Conservation (phyloP, 1,284 basidiomycete genomes). For the Puccinia coronata region DNA sequence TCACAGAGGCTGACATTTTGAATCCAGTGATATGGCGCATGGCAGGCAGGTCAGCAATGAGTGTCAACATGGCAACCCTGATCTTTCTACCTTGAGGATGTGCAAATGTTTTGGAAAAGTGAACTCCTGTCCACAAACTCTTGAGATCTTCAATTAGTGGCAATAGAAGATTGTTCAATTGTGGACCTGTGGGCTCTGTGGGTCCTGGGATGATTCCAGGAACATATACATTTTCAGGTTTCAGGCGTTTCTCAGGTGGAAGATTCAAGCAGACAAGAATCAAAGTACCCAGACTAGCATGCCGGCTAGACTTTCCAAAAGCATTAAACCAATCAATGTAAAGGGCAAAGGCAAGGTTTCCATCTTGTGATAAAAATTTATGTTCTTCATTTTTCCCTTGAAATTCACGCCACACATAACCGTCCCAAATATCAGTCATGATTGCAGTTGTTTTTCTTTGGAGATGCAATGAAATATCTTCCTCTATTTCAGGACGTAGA, state of each 20-base stretch:
- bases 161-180: conserved; percentile 57
- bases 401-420: background rate
- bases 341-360: conserved; percentile 20
- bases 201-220: conserved; percentile 59
- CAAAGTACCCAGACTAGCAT: conserved; percentile 4
- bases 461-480: conserved; percentile 9
- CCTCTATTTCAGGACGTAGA: conserved; percentile 14
- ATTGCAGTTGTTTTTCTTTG: background rate
- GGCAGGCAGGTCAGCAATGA: conserved; percentile 31
- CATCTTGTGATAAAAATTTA: conserved; percentile 6
- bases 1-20: too few relatives aligned
- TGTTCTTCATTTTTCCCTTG: background rate
- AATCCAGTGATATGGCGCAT: conserved; percentile 5
- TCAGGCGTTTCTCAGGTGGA: conserved; percentile 57
- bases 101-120: conserved; percentile 24
- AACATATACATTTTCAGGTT: conserved; percentile 60
- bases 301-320: conserved; percentile 15
- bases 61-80: background rate
- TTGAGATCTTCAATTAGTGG: conserved; percentile 57
- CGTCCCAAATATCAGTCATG: conserved; percentile 33
- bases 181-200: conserved; percentile 47
- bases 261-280: conserved; percentile 34
- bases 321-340: conserved; percentile 44
- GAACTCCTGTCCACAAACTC: conserved; percentile 54
- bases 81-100: conserved; percentile 16